These are phyloP conservation scores for Trichothecium roseum DNA, from an alignment of 2,329 filamentous ascomycete genomes.

Conservation along the genomic window DNA sequence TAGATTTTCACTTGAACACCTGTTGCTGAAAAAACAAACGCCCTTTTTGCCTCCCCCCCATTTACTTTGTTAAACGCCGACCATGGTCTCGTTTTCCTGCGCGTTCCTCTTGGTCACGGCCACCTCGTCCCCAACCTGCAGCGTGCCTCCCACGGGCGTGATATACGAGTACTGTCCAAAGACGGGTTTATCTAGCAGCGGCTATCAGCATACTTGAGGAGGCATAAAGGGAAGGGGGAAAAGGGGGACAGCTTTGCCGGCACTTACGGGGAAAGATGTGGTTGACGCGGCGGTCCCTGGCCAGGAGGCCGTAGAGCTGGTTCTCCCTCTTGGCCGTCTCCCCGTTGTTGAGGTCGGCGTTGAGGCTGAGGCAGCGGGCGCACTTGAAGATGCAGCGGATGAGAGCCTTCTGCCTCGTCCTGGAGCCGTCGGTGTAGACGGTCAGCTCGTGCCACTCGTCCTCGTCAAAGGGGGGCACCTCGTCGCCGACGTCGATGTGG, in stretches of 20 bases:
- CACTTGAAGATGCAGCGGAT: slow-evolving; percentile 10
- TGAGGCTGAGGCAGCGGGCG: slow-evolving; percentile 9
- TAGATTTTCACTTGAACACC: no score
- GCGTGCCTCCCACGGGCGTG: slow-evolving; percentile 7
- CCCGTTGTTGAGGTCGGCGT: slow-evolving; percentile 8
- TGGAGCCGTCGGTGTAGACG: slow-evolving; percentile 4
- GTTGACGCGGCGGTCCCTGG: slow-evolving; percentile 10
- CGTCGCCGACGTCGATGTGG: slow-evolving; percentile 8
- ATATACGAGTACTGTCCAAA: slow-evolving; percentile 11
- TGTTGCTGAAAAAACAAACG: no score
- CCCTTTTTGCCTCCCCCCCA: no score
- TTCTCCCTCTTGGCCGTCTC: slow-evolving; percentile 4
- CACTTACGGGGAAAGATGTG: slow-evolving; percentile 8
- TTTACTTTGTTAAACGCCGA: no score
- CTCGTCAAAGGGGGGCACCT: slow-evolving; percentile 7
- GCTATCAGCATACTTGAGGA: neutral
- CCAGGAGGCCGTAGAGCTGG: slow-evolving; percentile 10
- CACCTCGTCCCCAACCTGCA: slow-evolving; percentile 14
- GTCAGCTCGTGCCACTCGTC: slow-evolving; percentile 9
- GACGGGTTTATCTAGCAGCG: slow-evolving; percentile 10
- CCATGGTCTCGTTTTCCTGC: no score
- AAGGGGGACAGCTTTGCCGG: no score
- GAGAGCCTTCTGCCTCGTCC: slow-evolving; percentile 7
- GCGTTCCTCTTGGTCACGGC: slow-evolving; percentile 4
- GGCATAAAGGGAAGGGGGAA: neutral